phyloP scores from a whole-genome alignment of 352 stramenopile genomes.

The Phytophthora hybrid region DNA sequence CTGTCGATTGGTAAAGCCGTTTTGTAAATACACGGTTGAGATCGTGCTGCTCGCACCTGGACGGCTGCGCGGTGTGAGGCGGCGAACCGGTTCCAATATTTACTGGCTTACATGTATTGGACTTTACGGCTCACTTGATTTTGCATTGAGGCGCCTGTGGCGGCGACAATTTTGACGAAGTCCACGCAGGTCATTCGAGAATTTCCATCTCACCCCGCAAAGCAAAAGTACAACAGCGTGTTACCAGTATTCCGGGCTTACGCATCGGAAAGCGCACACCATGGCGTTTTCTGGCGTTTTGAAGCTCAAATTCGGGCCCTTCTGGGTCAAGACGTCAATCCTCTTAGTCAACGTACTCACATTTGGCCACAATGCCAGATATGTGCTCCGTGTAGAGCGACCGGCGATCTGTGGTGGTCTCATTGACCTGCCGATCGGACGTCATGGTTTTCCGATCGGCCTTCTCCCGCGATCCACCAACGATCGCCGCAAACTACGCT shows the following conservation, averaged over 20 bases:
- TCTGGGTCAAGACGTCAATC: constrained; percentile 21
- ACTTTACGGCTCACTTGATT: constrained; percentile 1
- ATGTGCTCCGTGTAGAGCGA: constrained; percentile 18
- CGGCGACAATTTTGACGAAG: neutral
- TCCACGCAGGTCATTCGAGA: neutral
- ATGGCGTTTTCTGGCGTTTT: constrained; percentile 15
- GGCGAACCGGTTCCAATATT: neutral
- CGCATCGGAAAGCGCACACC: neutral
- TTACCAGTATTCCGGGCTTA: neutral
- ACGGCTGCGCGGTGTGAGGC: neutral
- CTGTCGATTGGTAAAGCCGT: neutral
- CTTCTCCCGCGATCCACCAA: constrained; percentile 12
- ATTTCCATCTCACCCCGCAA: constrained; percentile 7
- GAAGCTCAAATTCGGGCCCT: constrained; percentile 22
- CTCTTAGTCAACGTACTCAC: constrained; percentile 20
- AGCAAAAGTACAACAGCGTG: neutral
- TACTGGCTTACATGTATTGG: neutral
- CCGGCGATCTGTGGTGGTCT: constrained; percentile 12
- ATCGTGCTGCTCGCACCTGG: neutral
- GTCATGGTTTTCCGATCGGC: constrained; percentile 1
- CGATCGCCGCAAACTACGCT: constrained; percentile 16
- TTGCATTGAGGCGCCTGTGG: neutral
- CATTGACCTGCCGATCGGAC: constrained; percentile 19
- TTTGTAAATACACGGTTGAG: neutral
- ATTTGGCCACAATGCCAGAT: constrained; percentile 3